phyloP scores from a whole-genome alignment of 1,139 yeast genomes.

The Suhomyces bokatorum region DNA sequence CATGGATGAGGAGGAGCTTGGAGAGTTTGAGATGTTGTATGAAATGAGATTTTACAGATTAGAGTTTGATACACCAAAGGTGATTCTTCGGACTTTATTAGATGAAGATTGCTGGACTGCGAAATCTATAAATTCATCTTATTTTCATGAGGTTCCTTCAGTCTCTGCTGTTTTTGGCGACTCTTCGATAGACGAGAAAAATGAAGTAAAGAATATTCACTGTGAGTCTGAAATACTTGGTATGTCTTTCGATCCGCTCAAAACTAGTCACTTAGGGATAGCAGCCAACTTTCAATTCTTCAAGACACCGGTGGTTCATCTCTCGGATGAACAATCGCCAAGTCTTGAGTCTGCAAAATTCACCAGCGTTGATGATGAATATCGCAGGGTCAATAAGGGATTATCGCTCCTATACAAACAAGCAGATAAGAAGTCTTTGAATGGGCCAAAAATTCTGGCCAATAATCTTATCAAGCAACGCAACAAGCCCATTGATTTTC shows the following conservation, averaged over 20 bases:
- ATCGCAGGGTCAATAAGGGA: constrained; percentile 34
- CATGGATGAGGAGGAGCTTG: constrained; percentile 22
- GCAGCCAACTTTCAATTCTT: constrained; percentile 46
- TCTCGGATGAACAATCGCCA: background rate
- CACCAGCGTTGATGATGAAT: constrained; percentile 39
- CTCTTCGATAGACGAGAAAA: constrained; percentile 33
- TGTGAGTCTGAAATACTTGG: constrained; percentile 38
- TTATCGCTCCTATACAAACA: constrained; percentile 5
- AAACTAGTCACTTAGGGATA: constrained; percentile 47
- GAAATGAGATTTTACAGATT: constrained; percentile 25
- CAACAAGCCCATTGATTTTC: constrained; percentile 18
- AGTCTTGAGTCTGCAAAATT: constrained; percentile 17
- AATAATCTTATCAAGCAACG: background rate
- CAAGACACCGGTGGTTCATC: constrained; percentile 25
- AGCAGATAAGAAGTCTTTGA: background rate
- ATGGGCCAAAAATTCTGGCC: background rate
- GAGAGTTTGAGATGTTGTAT: constrained; percentile 13
- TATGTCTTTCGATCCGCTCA: constrained; percentile 35
- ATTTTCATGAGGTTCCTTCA: constrained; percentile 52
- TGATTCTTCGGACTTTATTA: constrained; percentile 33
- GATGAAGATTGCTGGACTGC: constrained; percentile 61
- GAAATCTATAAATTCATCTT: constrained; percentile 36
- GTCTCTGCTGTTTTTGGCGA: constrained; percentile 52
- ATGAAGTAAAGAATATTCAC: constrained; percentile 23
- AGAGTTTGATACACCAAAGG: constrained; percentile 26